Base-by-base conservation (phyloP, 2,329 filamentous ascomycete species). In the Rutstroemia sp. region DNA sequence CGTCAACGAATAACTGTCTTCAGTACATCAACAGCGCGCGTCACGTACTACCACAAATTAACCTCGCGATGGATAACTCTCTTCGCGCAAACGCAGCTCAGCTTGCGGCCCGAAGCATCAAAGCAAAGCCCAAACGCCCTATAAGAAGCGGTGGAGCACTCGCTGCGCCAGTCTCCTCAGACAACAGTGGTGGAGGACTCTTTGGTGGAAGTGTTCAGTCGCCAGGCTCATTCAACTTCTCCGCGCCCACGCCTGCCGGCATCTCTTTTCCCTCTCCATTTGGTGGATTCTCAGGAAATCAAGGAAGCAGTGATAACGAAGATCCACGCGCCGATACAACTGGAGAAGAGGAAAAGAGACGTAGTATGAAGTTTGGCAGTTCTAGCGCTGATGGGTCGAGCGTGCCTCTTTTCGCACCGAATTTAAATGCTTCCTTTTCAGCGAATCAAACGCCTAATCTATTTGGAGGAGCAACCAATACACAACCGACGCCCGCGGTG, bases 21-120 rank as follows among this genome's bases (percentile, higher is more conserved):
- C 9, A 4, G 3, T 34, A 12, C 19, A 42, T 42, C 39, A 42
- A 42, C 39, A 42, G 16, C 39, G 39, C 39, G 39, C 39, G 39
- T 42, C 39, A 46, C 42, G 21, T 46, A 46, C 6, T 21, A 23
- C n/a, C 52, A 49, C 17, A 50, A 17, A 42, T 34, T 45, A 40
- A 30, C 21, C 17, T 57, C 57, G 59, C 51, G 44, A 65, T 66
- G 63, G 63, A 65, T 47, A 30, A 48, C 17, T 55, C 65, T 42
- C 60, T 57, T 54, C 63, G 65, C 51, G 67, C 66, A 19, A 70
- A 64, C 51, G 68, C 68, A 30, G 67, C 68, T 47, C 68, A 70
- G 51, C 50, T 70, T 48, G 68, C 68, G 25, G 55, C 60, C 1
- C 62, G 68, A 50, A 67, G 59, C 39, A 66, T 70, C 56, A 69